phyloP scores from a whole-genome alignment of 2,329 filamentous ascomycete species.

The Acrocalymma vagum region DNA sequence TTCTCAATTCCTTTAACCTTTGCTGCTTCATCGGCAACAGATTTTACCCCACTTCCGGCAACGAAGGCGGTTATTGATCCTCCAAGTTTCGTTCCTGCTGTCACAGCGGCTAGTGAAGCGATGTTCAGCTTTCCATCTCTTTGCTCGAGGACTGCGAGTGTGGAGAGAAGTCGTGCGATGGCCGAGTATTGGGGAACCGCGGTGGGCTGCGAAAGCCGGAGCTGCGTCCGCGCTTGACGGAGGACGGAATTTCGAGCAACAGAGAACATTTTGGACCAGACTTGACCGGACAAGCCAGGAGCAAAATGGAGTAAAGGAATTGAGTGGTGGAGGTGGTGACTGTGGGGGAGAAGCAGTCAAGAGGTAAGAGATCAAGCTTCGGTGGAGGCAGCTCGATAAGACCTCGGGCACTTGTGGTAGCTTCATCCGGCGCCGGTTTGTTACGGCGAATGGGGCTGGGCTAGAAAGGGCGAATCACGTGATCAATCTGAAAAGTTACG shows the following conservation, averaged over 20 bases:
- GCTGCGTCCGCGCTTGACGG: constrained; percentile 53
- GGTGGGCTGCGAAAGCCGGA: constrained; percentile 47
- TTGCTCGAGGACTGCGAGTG: constrained; percentile 91
- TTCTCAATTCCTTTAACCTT: constrained; percentile 93
- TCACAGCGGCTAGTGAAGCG: constrained; percentile 83
- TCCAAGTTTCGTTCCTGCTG: constrained; percentile 86
- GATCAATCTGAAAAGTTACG: constrained; percentile 29
- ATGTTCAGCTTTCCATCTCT: constrained; percentile 85
- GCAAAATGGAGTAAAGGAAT: not conserved
- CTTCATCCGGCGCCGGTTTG: constrained; percentile 26
- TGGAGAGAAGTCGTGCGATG: constrained; percentile 78
- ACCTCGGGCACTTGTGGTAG: constrained; percentile 11
- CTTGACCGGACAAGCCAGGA: constrained; percentile 1
- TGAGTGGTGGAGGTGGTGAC: too few species aligned
- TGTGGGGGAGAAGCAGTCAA: constrained; percentile 4
- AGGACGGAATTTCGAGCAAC: constrained; percentile 45
- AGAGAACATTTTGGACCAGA: constrained; percentile 41
- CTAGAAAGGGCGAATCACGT: constrained; percentile 20
- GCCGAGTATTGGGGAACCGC: constrained; percentile 59
- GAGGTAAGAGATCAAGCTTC: constrained; percentile 1
- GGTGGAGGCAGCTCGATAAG: constrained; percentile 1
- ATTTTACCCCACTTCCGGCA: constrained; percentile 80
- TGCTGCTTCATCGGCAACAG: constrained; percentile 81
- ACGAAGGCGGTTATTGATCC: constrained; percentile 87
- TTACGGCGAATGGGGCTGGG: constrained; percentile 7